These are phyloP conservation scores for Talaromyces marneffei DNA, from an alignment of 2,329 filamentous ascomycete genomes.

Conservation along the genomic window DNA sequence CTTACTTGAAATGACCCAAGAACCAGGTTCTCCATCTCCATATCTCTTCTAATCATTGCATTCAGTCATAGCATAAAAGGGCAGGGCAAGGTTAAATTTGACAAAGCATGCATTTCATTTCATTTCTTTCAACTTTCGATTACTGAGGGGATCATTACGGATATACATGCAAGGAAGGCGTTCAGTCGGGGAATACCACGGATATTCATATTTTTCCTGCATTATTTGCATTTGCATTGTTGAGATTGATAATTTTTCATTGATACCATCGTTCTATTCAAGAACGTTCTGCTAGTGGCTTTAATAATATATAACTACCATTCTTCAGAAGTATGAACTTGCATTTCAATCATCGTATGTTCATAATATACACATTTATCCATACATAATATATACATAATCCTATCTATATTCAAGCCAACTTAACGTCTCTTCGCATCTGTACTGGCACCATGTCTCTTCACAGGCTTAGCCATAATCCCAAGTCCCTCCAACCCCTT, in stretches of 20 bases:
- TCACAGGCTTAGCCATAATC: neutral
- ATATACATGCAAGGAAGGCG: slow-evolving; percentile 1
- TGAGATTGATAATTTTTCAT: neutral
- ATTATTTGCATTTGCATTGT: neutral
- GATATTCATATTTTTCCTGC: neutral
- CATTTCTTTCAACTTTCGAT: neutral
- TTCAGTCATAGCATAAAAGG: neutral
- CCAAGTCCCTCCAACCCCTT: neutral
- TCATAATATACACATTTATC: neutral
- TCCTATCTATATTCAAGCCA: neutral
- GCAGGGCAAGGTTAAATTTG: neutral
- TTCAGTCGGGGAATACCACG: neutral
- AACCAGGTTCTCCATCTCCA: neutral
- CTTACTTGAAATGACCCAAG: no score
- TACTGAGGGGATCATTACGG: neutral
- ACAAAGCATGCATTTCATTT: neutral
- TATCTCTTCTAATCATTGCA: neutral
- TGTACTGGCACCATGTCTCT: neutral
- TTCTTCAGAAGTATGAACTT: neutral
- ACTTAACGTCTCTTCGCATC: neutral
- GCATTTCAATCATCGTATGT: neutral
- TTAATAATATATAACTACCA: slow-evolving; percentile 9
- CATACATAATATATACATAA: neutral
- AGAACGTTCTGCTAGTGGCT: neutral
- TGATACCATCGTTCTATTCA: neutral